phyloP scores from a whole-genome alignment of 2,329 filamentous ascomycete species.

The Simplicillium sp. region DNA sequence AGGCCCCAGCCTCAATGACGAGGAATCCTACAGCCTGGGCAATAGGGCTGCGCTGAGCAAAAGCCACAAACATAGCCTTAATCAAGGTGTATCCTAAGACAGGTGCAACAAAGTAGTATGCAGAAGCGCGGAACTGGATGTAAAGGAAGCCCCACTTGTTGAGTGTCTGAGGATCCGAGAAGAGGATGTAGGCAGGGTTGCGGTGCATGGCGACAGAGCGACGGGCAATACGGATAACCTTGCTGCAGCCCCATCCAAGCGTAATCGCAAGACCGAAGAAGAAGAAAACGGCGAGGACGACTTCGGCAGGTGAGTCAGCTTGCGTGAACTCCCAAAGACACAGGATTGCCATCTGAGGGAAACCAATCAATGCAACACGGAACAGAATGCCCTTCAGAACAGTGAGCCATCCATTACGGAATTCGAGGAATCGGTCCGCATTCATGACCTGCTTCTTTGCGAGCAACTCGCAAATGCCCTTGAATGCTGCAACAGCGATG shows the following conservation, averaged over 20 bases:
- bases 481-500: slow-evolving; percentile 67
- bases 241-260: slow-evolving; percentile 77
- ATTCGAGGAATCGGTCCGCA: slow-evolving; percentile 79
- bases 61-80: slow-evolving; percentile 83
- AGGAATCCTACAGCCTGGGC: slow-evolving; percentile 80
- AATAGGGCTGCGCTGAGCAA: slow-evolving; percentile 60
- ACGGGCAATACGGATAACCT: slow-evolving; percentile 82
- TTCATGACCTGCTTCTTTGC: slow-evolving; percentile 72
- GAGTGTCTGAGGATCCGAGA: slow-evolving; percentile 85
- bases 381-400: slow-evolving; percentile 91
- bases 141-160: slow-evolving; percentile 99
- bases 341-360: slow-evolving; percentile 81
- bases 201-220: slow-evolving; percentile 87
- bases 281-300: slow-evolving; percentile 84
- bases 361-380: slow-evolving; percentile 82
- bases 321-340: slow-evolving; percentile 91
- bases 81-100: slow-evolving; percentile 69
- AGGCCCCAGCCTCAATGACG: slow-evolving; percentile 68
- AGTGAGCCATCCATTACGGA: slow-evolving; percentile 89
- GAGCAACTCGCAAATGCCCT: slow-evolving; percentile 68
- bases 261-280: slow-evolving; percentile 70
- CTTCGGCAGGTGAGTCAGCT: slow-evolving; percentile 73
- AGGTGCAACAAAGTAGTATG: slow-evolving; percentile 90
- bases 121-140: slow-evolving; percentile 90
- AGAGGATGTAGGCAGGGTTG: slow-evolving; percentile 94